Conservation (phyloP, 148 eudicot genomes). For the Persicaria maculosa region DNA sequence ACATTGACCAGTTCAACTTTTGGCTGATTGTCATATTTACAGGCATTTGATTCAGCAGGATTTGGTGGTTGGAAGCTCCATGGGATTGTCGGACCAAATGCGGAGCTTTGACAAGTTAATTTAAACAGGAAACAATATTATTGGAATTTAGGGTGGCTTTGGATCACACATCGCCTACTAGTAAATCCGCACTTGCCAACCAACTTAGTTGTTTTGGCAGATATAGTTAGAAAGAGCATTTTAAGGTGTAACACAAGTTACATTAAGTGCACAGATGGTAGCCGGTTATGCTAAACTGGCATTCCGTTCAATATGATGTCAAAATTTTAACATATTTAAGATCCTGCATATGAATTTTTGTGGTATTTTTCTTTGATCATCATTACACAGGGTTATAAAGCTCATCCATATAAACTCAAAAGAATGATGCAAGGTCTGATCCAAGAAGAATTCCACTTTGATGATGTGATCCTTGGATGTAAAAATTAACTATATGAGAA, state of each 20-base stretch:
- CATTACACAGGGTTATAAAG: too few species aligned
- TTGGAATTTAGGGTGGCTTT: background rate
- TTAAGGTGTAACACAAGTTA: background rate
- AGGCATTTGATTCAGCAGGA: conserved; percentile 79
- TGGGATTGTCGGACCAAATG: conserved; percentile 45
- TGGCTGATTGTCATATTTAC: conserved; percentile 7
- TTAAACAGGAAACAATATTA: background rate
- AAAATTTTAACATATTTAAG: too few species aligned
- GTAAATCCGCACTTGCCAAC: background rate
- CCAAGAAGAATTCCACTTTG: too few species aligned
- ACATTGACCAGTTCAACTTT: background rate
- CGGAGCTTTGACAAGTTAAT: background rate
- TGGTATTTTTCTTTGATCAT: too few species aligned
- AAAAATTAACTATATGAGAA: too few species aligned
- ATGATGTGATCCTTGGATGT: too few species aligned
- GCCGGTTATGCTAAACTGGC: too few species aligned
- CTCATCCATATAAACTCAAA: too few species aligned
- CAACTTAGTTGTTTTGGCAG: background rate
- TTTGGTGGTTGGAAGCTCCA: conserved; percentile 82
- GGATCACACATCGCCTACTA: background rate
- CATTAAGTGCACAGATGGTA: too few species aligned
- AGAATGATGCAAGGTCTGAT: too few species aligned
- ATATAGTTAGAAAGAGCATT: conserved; percentile 6
- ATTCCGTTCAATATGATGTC: too few species aligned
- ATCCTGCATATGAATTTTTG: too few species aligned